Evolutionary conservation across 192 early-diverging fungal species (phyloP), one percentile per base, ranked within the genome.

Genomic region (Spinellus fusiger): DNA sequence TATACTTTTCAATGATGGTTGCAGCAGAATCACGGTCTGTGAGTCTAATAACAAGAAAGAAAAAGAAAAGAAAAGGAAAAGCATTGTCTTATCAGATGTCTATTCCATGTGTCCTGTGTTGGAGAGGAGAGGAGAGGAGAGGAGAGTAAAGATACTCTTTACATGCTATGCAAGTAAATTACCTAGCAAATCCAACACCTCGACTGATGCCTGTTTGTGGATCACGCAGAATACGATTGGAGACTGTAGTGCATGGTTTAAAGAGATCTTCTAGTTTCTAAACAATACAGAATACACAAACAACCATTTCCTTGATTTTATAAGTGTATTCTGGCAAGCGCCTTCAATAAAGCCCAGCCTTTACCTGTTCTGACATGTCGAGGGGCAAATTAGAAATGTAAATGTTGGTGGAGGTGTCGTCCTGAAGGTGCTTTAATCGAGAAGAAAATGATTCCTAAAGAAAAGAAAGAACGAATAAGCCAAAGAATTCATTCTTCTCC

Each of bases 331-430:
- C 13, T 37, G 5, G 35, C 35, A 13, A 37, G n/a, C n/a, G n/a
- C n/a, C n/a, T n/a, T n/a, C n/a, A n/a, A n/a, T n/a, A n/a, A n/a
- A n/a, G n/a, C n/a, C n/a, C n/a, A n/a, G n/a, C n/a, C n/a, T n/a
- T n/a, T 70, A 88, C 84, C 25, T 83, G 76, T 62, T 94, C 92
- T 51, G 76, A 83, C 72, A 91, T 83, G 13, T 86, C 79, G 0
- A 85, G 29, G 20, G 92, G 87, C 59, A 94, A 56, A 61, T 94
- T 94, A 27, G 91, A 90, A n/a, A 94, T 76, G 57, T 94, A 94
- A 35, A 94, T 80, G 60, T 94, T 90, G 62, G 86, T 85, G 15
- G 89, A 89, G 10, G 64, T 83, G 33, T 79, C 77, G 57, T 86
- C 89, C 71, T 87, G 88, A 57, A 91, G 77, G 61, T 76, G 83